A percentile compares a stretch with the other conserved stretches of the same genome.
Evolutionary conservation across 2,329 filamentous ascomycete genomes (phyloP).

Genomic region (Aspergillus versicolor): DNA sequence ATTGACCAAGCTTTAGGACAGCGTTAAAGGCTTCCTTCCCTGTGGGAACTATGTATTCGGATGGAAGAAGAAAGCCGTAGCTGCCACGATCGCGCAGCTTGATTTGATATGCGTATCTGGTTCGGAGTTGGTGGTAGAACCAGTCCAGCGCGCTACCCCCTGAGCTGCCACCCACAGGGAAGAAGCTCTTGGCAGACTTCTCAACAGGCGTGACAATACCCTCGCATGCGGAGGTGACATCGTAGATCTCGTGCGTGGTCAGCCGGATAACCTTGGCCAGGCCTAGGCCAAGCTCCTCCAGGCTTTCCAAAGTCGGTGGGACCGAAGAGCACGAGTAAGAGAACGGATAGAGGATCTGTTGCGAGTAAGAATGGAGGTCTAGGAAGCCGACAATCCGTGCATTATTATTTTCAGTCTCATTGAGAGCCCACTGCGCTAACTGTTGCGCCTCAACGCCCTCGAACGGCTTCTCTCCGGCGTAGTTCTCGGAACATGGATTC

Average conservation of each 20-base stretch:
- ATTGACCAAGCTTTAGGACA: constrained; percentile 79
- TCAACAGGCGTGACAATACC: constrained; percentile 58
- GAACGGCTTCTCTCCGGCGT: constrained; percentile 79
- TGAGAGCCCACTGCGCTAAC: constrained; percentile 79
- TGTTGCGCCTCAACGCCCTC: constrained; percentile 74
- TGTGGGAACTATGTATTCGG: constrained; percentile 81
- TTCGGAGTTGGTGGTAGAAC: constrained; percentile 85
- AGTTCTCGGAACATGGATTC: constrained; percentile 90
- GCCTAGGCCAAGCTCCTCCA: constrained; percentile 85
- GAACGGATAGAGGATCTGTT: constrained; percentile 92
- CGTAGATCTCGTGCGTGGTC: constrained; percentile 73
- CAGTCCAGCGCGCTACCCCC: constrained; percentile 90
- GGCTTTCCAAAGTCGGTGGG: constrained; percentile 85
- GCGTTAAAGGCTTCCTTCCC: constrained; percentile 85
- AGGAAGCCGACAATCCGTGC: constrained; percentile 79
- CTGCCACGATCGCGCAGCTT: constrained; percentile 91
- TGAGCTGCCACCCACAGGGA: constrained; percentile 65
- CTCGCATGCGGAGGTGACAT: constrained; percentile 81
- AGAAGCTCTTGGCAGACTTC: constrained; percentile 27
- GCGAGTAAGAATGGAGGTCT: constrained; percentile 92
- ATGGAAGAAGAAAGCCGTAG: constrained; percentile 89
- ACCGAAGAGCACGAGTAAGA: constrained; percentile 75
- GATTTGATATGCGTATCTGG: constrained; percentile 85
- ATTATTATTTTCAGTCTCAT: constrained; percentile 69
- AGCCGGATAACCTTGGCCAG: constrained; percentile 84